These are phyloP conservation scores for Penicillium bovifimosum DNA, from an alignment of 495 filamentous ascomycete species.

Conservation along the genomic window DNA sequence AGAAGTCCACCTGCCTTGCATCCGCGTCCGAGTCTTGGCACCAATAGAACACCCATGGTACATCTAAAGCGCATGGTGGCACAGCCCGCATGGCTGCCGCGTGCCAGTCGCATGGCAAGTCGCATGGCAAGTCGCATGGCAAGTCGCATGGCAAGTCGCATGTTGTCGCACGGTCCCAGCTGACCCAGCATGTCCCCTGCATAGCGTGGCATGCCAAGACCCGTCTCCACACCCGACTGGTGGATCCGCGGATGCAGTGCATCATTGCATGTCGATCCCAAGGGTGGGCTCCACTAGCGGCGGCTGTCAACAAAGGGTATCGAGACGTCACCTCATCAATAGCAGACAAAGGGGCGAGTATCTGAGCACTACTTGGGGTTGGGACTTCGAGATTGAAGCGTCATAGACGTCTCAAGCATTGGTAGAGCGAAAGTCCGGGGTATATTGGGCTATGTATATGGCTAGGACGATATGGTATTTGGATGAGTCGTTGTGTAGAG, in stretches of 20 bases:
- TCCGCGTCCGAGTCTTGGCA: no score
- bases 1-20: no score
- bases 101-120: no score
- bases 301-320: slow-evolving; percentile 3
- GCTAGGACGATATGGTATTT: background rate
- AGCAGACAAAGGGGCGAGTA: background rate
- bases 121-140: no score
- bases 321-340: slow-evolving; percentile 7
- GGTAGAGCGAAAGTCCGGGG: no score
- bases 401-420: background rate
- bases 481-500: background rate
- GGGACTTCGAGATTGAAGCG: background rate
- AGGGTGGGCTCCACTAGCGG: background rate
- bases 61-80: no score
- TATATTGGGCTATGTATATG: no score
- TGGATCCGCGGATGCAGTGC: background rate
- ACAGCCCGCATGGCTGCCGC: no score
- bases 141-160: no score
- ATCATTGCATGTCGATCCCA: background rate
- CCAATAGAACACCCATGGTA: no score
- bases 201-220: background rate
- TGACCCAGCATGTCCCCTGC: background rate
- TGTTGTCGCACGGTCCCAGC: no score
- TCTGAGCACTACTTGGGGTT: background rate
- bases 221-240: background rate